Evolutionary conservation across 2,329 filamentous ascomycete species (phyloP).

Genomic region (Elsinoe fawcettii): DNA sequence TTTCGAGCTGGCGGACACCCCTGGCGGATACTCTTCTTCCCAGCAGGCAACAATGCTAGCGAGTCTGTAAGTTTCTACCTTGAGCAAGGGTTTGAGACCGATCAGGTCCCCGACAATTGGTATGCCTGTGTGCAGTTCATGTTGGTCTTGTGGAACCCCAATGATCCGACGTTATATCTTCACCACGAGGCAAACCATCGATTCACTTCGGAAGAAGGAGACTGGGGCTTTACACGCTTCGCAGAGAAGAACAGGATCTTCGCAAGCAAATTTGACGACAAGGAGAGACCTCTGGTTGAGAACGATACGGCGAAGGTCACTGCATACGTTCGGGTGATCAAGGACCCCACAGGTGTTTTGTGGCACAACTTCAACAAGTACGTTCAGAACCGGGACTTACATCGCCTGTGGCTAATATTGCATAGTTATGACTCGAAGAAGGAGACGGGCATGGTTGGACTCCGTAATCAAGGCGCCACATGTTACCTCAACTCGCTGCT

Average conservation of each 20-base stretch:
- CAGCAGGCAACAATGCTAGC: conserved; percentile 78
- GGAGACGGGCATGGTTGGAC: conserved; percentile 90
- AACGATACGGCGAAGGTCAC: conserved; percentile 72
- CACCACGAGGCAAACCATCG: conserved; percentile 81
- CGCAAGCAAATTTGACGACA: conserved; percentile 64
- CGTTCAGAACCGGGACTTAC: conserved; percentile 16
- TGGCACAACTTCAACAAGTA: conserved; percentile 83
- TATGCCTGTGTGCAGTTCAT: conserved; percentile 95
- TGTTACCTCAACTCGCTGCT: conserved; percentile 47
- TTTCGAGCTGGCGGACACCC: conserved; percentile 83
- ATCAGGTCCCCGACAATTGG: conserved; percentile 78
- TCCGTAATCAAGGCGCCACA: conserved; percentile 88
- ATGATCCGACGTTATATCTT: conserved; percentile 75
- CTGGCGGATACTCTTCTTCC: conserved; percentile 95
- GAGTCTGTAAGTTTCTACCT: conserved; percentile 93
- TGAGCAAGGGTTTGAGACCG: conserved; percentile 72
- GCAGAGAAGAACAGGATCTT: conserved; percentile 83
- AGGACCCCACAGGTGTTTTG: conserved; percentile 79
- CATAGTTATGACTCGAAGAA: conserved; percentile 88
- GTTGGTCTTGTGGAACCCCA: conserved; percentile 86
- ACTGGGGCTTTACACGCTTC: conserved; percentile 98
- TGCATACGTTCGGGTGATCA: conserved; percentile 71
- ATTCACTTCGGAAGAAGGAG: conserved; percentile 91
- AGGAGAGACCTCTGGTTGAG: conserved; percentile 64
- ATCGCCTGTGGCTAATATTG: conserved; percentile 5